Base-by-base conservation (phyloP, 257 asterid species). In the Gentiana dahurica region DNA sequence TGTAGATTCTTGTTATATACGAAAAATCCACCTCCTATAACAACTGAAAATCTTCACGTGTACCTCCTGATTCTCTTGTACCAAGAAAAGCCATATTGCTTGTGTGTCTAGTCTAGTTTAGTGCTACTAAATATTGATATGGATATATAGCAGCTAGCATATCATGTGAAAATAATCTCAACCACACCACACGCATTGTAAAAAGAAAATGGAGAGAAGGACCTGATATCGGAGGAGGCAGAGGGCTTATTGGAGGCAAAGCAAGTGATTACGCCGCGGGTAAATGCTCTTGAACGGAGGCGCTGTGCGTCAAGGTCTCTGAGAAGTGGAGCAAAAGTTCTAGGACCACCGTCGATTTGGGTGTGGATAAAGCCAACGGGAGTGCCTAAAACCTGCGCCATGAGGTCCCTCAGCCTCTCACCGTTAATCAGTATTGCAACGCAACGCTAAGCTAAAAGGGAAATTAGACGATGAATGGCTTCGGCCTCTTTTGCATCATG, bases 221-320 rank as follows among this genome's bases (percentile, higher is more conserved):
- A 70, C 75, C 75, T 70, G 65, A 70, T 65, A 36, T 70, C 71
- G 5, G 69, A 59, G 45, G 73, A 44, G 49, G 64, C 55, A 49
- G 69, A 34, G 24, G 67, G 66, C 39, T 70, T 57, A 24, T 70
- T 51, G 64, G 71, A 70, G 53, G 71, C 75, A 12, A 55, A 65
- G 59, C 75, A 70, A 49, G 62, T 61, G 36, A 65, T 24, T 41
- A 15, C 24, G 24, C 24, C 24, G 24, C 5, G 46, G 46, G 0
- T 8, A 5, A 11, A 49, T 44, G 12, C 46, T 46, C 8, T 53
- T 12, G 44, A 6, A 8, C 36, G 60, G 50, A n/a, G 53, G 12
- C 54, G 51, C 34, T 49, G 63, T 35, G 53, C 59, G 55, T 41
- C 44, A 4, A 53, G 38, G 49, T 34, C 12, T 39, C 51, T 59